Conservation (phyloP, 768 basidiomycete species). For the Calocera viscosa region DNA sequence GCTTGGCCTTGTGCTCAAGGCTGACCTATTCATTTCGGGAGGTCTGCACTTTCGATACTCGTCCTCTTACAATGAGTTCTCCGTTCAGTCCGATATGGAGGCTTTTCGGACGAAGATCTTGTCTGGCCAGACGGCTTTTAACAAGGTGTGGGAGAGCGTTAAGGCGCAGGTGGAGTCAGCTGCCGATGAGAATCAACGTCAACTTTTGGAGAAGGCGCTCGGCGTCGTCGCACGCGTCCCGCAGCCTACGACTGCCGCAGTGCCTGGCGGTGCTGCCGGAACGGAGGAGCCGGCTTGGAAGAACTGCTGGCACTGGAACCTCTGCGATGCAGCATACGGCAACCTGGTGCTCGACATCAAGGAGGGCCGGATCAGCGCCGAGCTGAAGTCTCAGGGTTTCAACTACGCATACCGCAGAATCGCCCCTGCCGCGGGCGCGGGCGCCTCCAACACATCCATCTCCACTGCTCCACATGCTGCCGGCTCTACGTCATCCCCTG, state of each 20-base stretch:
- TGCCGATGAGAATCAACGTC: slow-evolving; percentile 60
- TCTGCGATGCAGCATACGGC: slow-evolving; percentile 91
- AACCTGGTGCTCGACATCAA: slow-evolving; percentile 76
- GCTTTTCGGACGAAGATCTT: slow-evolving; percentile 70
- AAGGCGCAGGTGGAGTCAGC: slow-evolving; percentile 76
- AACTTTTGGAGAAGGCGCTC: slow-evolving; percentile 79
- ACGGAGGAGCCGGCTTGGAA: slow-evolving; percentile 93
- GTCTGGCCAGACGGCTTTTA: slow-evolving; percentile 67
- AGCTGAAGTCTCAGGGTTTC: slow-evolving; percentile 93
- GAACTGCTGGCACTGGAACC: slow-evolving; percentile 98
- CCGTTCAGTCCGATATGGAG: slow-evolving; percentile 79
- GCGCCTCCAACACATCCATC: slow-evolving; percentile 34
- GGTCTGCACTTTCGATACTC: slow-evolving; percentile 97
- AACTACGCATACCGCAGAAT: slow-evolving; percentile 88
- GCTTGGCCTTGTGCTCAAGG: slow-evolving; percentile 79
- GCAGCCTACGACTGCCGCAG: slow-evolving; percentile 34
- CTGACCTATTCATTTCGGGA: slow-evolving; percentile 85
- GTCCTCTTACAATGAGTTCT: slow-evolving; percentile 92
- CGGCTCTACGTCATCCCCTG: slow-evolving; percentile 17
- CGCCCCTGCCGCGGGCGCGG: slow-evolving; percentile 39
- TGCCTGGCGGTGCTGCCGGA: slow-evolving; percentile 39
- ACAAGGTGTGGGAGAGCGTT: slow-evolving; percentile 90
- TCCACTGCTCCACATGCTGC: slow-evolving; percentile 30
- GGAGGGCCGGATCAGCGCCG: slow-evolving; percentile 83
- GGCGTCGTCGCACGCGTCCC: slow-evolving; percentile 75